A percentile compares a stretch with the other conserved stretches of the same genome.
These are phyloP conservation scores for Hypomontagnella monticulosa DNA, from an alignment of 495 filamentous ascomycete genomes.

Conservation along the genomic window DNA sequence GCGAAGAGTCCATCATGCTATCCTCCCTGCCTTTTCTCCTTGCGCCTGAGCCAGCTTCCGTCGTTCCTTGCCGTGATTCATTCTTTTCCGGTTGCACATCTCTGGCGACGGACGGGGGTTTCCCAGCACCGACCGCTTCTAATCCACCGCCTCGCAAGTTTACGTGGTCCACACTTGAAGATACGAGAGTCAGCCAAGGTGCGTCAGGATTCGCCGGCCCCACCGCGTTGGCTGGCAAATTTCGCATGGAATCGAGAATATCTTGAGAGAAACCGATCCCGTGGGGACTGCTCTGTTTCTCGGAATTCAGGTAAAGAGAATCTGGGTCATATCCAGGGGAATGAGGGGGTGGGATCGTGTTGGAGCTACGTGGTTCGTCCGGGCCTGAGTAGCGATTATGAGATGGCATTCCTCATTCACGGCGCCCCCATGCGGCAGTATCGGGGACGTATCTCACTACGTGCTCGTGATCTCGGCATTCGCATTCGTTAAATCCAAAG, in stretches of 20 bases:
- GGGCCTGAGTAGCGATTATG: slow-evolving; percentile 31
- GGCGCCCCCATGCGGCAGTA: slow-evolving; percentile 40
- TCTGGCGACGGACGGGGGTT: slow-evolving; percentile 17
- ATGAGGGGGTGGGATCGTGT: slow-evolving; percentile 7
- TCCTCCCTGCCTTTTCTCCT: slow-evolving; percentile 39
- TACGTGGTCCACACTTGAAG: slow-evolving; percentile 35
- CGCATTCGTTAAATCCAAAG: slow-evolving; percentile 28
- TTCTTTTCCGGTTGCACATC: slow-evolving; percentile 35
- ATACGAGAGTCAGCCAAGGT: slow-evolving; percentile 33
- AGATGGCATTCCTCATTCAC: slow-evolving; percentile 43
- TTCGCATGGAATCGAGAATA: slow-evolving; percentile 39
- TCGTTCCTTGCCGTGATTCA: slow-evolving; percentile 26
- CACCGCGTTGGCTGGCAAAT: slow-evolving; percentile 27
- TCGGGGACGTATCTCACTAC: slow-evolving; percentile 41
- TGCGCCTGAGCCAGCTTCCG: slow-evolving; percentile 27
- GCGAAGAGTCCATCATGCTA: slow-evolving; percentile 35
- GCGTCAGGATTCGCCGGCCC: slow-evolving; percentile 40
- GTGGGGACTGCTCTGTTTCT: slow-evolving; percentile 31
- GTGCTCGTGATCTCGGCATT: slow-evolving; percentile 43
- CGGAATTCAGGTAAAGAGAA: slow-evolving; percentile 23
- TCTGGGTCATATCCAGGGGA: slow-evolving; percentile 23
- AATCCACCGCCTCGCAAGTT: slow-evolving; percentile 28
- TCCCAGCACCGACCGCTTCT: slow-evolving; percentile 25
- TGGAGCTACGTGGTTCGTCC: slow-evolving; percentile 32
- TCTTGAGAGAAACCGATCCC: slow-evolving; percentile 33